Evolutionary conservation across 331 rosid genomes (phyloP).

Genomic region (Pyrus hybrid): DNA sequence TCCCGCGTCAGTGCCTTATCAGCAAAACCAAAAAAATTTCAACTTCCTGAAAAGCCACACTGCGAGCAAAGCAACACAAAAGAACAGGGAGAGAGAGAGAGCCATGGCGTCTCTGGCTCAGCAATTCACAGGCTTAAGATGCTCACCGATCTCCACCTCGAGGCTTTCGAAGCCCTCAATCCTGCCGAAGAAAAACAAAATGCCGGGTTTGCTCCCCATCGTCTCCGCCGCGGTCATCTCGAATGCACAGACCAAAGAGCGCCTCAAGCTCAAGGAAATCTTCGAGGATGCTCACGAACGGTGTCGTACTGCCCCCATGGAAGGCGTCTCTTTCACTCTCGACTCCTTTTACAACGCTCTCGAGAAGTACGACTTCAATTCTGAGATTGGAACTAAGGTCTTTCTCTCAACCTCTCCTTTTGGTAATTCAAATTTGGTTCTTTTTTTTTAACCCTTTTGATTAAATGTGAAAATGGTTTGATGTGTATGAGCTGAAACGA

Average conservation of each 20-base stretch:
- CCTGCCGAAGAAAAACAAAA: conserved; percentile 17
- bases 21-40: background rate
- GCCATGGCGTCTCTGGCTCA: conserved; percentile 55
- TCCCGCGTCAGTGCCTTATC: conserved; percentile 18
- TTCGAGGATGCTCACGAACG: conserved; percentile 70
- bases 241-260: conserved; percentile 55
- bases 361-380: conserved; percentile 51
- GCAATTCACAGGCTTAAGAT: conserved; percentile 58
- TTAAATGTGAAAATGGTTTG: background rate
- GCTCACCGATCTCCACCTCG: conserved; percentile 43
- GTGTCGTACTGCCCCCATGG: conserved; percentile 61
- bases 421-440: background rate
- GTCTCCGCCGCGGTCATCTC: conserved; percentile 46
- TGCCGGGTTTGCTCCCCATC: conserved; percentile 20
- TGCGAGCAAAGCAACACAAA: background rate
- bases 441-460: background rate
- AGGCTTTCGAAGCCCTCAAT: conserved; percentile 33
- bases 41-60: background rate
- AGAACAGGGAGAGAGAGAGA: background rate
- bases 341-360: conserved; percentile 51
- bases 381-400: conserved; percentile 75
- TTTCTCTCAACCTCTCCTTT: background rate
- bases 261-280: conserved; percentile 43
- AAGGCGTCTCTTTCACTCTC: conserved; percentile 51
- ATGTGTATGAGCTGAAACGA: background rate